Conservation (phyloP, 768 basidiomycete genomes). For the Lepiota venenata region DNA sequence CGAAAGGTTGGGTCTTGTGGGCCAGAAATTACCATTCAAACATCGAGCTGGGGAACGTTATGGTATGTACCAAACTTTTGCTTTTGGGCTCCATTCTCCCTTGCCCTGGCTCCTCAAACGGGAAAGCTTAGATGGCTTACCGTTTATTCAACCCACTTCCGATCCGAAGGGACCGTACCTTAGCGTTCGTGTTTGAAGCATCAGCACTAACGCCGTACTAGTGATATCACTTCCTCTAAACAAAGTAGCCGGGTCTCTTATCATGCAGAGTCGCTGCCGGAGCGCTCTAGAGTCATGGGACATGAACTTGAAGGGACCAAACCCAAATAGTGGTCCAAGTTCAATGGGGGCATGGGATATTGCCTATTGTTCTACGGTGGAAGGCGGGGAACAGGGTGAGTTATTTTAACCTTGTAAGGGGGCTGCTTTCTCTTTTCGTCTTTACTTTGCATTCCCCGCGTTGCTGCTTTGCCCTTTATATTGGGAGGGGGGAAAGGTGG, state of each 20-base stretch:
- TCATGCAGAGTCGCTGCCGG: neutral
- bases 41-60: slow-evolving; percentile 1
- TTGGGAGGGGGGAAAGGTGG: no score
- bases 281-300: slow-evolving; percentile 10
- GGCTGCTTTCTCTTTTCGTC: neutral
- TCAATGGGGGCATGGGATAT: slow-evolving; percentile 12
- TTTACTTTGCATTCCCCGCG: no score
- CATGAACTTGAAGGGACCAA: neutral
- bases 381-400: neutral
- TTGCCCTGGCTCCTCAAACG: neutral
- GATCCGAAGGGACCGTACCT: no score
- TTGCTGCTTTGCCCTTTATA: no score
- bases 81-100: neutral
- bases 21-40: slow-evolving; percentile 52
- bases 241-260: neutral
- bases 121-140: neutral
- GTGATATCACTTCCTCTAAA: slow-evolving; percentile 9
- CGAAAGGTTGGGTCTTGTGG: slow-evolving; percentile 57
- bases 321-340: slow-evolving; percentile 9
- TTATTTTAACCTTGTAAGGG: neutral
- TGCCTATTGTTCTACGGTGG: slow-evolving; percentile 14
- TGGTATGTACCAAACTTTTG: neutral
- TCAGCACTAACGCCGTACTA: neutral
- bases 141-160: neutral
- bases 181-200: no score